Evolutionary conservation across 1,139 yeast species (phyloP).

Genomic region (Casaregolazyma lundiana): DNA sequence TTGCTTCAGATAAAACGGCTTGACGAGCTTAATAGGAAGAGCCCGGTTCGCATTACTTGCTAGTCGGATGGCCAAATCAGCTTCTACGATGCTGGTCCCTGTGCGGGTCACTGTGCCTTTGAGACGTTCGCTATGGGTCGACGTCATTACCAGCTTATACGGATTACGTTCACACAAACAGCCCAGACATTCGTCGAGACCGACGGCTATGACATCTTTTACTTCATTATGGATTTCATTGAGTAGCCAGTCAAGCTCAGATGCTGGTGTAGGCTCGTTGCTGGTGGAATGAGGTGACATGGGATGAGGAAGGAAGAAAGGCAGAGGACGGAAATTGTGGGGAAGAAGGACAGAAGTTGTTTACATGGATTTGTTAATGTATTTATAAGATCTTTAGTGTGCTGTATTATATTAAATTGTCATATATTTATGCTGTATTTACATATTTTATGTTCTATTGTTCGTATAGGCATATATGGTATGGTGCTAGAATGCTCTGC

Average conservation of each 20-base stretch:
- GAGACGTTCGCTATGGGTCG: conserved; percentile 30
- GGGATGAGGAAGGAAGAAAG: not conserved
- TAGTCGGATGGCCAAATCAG: conserved; percentile 26
- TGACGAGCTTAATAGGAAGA: conserved; percentile 17
- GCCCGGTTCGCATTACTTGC: conserved; percentile 18
- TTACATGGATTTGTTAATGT: not conserved
- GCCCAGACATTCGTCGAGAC: conserved; percentile 28
- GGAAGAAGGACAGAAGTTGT: not conserved
- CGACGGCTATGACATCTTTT: conserved; percentile 23
- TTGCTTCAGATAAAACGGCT: conserved; percentile 21
- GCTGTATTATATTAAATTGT: too few species aligned
- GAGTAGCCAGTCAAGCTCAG: conserved; percentile 31
- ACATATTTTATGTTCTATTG: too few species aligned
- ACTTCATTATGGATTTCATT: conserved; percentile 26
- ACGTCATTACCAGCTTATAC: conserved; percentile 32
- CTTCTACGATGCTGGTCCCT: conserved; percentile 25
- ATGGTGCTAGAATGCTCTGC: too few species aligned
- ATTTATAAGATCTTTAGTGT: not conserved
- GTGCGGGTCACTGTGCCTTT: conserved; percentile 32
- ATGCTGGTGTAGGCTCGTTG: not conserved
- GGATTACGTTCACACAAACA: conserved; percentile 27
- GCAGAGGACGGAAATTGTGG: not conserved
- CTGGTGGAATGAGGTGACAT: conserved; percentile 1
- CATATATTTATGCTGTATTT: too few species aligned
- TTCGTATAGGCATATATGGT: too few species aligned